A percentile compares a stretch with the other conserved stretches of the same genome.
Conservation (phyloP, 495 filamentous ascomycete species). For the Penicillium bialowiezense region DNA sequence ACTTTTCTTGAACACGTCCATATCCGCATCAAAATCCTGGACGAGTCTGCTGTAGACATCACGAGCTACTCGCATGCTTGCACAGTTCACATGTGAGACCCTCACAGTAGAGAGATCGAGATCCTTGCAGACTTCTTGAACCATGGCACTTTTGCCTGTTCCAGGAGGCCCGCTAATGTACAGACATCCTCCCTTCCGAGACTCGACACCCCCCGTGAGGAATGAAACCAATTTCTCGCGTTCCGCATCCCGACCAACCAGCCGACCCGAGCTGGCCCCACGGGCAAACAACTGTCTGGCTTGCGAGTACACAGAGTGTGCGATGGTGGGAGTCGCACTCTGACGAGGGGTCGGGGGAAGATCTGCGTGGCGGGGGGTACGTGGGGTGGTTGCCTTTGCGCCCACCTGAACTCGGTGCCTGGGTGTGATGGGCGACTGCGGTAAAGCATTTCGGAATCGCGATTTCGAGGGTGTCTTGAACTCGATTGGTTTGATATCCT, state of each 20-base stretch:
- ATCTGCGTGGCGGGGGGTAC: constrained; percentile 42
- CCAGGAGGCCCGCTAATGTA: constrained; percentile 96
- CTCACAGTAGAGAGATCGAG: constrained; percentile 51
- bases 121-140: constrained; percentile 70
- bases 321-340: constrained; percentile 54
- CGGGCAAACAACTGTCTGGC: constrained; percentile 86
- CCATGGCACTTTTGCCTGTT: constrained; percentile 93
- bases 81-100: constrained; percentile 87
- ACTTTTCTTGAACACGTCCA: constrained; percentile 54
- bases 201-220: constrained; percentile 58
- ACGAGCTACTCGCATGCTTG: constrained; percentile 81
- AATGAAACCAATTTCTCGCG: constrained; percentile 67
- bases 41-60: constrained; percentile 78
- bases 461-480: constrained; percentile 61
- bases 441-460: constrained; percentile 62
- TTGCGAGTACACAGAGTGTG: constrained; percentile 74
- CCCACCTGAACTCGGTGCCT: constrained; percentile 63
- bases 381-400: constrained; percentile 64
- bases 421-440: constrained; percentile 64
- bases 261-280: constrained; percentile 66
- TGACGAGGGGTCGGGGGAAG: constrained; percentile 52
- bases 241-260: constrained; percentile 84
- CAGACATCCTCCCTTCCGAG: constrained; percentile 72
- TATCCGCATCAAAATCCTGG: constrained; percentile 57
- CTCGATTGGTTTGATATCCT: constrained; percentile 35